Base-by-base conservation (phyloP, 805 yeast species). In the Teunomyces stri region DNA sequence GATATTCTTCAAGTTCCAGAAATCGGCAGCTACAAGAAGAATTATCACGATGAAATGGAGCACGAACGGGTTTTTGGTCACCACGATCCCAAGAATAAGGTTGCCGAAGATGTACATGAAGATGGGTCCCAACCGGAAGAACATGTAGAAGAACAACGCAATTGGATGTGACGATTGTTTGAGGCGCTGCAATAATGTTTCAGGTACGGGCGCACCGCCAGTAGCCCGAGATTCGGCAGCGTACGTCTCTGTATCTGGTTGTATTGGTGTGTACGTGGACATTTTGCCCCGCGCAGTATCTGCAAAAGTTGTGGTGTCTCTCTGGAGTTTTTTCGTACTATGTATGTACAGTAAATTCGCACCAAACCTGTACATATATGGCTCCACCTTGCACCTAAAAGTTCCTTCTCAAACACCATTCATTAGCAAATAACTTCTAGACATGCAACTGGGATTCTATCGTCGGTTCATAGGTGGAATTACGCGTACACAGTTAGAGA, bases 1-100 rank as follows among this genome's bases (percentile, higher is more conserved):
- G 21, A 92, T 87, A 65, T 92, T 92, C 62, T 92, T 94, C 20
- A 89, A 82, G 60, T 88, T 86, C 95, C 97, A 92, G 60, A 92
- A 92, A 64, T 92, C 99, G 1, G 89, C 89, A 0, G 96, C 87
- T 16, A 89, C 75, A 15, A 90, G 69, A 13, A 94, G 69, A 2
- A 91, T 81, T 18, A 89, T 83, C 5, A 82, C 64, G 12, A 92
- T 90, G 72, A 94, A 92, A 57, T 89, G 81, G 35, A 89, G 72
- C 11, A 88, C 85, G 60, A 56, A 58, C 54, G 78, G 78, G 45
- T 76, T 76, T 46, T 65, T 62, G 40, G 54, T 49, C 2, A 70
- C 61, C 21, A 70, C 54, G 22, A 72, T 50, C 10, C 70, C 68
- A 5, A 89, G 81, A 62, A 89, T 78, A 40, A 87, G 64, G 49